phyloP scores from a whole-genome alignment of 176 grass and related monocot species.

The Dactylis glomerata region DNA sequence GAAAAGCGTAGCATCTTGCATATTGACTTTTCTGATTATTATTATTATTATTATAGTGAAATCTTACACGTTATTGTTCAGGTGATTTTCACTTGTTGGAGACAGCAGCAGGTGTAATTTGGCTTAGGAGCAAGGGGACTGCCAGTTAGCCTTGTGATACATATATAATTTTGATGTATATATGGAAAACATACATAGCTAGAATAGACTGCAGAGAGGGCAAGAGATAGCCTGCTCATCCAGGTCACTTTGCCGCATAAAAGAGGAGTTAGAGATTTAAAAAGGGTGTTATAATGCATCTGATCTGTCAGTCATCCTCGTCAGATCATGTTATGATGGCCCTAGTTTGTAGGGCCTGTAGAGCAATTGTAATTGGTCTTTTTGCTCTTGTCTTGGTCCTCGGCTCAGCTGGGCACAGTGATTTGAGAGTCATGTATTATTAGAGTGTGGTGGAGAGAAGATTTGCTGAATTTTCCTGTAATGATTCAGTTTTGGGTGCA shows the following conservation, averaged over 20 bases:
- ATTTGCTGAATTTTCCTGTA: background rate
- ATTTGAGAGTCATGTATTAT: background rate
- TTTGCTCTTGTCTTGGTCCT: slow-evolving; percentile 4
- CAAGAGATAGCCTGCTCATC: background rate
- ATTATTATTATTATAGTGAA: background rate
- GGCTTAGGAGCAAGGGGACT: background rate
- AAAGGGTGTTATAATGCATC: background rate
- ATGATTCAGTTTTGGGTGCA: background rate
- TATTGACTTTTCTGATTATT: background rate
- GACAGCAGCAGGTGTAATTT: background rate
- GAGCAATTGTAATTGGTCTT: background rate
- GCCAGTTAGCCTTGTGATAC: background rate
- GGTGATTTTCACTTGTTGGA: slow-evolving; percentile 1
- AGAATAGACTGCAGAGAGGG: background rate
- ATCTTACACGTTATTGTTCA: slow-evolving; percentile 5
- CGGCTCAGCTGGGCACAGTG: background rate
- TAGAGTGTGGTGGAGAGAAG: background rate
- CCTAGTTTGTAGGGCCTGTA: slow-evolving; percentile 6
- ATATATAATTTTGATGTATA: slow-evolving; percentile 22
- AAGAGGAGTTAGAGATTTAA: background rate
- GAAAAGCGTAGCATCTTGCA: background rate
- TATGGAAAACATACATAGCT: slow-evolving; percentile 10
- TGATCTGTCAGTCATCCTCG: background rate
- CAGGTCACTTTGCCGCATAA: background rate
- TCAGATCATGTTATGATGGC: background rate